A percentile compares a stretch with the other conserved stretches of the same genome.
Evolutionary conservation across 164 flowering plant genomes (phyloP).

Genomic region (Hamamelis virginiana): DNA sequence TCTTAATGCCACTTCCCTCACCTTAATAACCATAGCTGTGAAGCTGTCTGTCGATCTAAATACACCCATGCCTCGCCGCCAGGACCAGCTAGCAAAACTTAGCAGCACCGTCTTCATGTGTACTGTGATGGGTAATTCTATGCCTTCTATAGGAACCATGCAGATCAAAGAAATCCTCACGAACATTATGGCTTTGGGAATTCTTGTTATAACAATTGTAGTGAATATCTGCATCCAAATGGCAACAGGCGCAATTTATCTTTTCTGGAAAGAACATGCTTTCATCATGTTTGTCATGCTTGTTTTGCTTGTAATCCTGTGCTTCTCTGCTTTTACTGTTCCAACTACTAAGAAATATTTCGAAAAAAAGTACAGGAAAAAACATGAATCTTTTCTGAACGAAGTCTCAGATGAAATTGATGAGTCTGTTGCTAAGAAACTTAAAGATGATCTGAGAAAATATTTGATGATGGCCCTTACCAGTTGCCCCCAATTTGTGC

Average conservation of each 20-base stretch:
- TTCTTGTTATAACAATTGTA: conserved; percentile 50
- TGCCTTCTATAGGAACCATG: conserved; percentile 65
- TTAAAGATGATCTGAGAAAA: conserved; percentile 35
- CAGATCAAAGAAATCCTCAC: conserved; percentile 32
- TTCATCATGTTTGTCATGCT: conserved; percentile 39
- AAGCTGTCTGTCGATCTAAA: conserved; percentile 65
- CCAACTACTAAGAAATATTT: conserved; percentile 42
- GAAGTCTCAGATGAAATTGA: conserved; percentile 19
- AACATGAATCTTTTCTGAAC: conserved; percentile 27
- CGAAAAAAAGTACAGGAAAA: conserved; percentile 31
- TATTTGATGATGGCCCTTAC: conserved; percentile 72
- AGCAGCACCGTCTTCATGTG: conserved; percentile 54
- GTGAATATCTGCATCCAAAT: conserved; percentile 56
- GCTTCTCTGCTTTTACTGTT: conserved; percentile 40
- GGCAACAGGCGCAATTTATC: conserved; percentile 52
- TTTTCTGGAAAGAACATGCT: conserved; percentile 44
- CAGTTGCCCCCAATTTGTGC: conserved; percentile 56
- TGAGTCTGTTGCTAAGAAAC: conserved; percentile 15
- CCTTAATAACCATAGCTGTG: conserved; percentile 45
- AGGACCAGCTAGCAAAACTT: conserved; percentile 63
- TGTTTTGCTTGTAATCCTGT: conserved; percentile 34
- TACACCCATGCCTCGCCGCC: conserved; percentile 50
- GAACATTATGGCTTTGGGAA: conserved; percentile 55
- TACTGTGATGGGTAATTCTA: conserved; percentile 49
- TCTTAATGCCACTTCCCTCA: conserved; percentile 57